Evolutionary conservation across 2,329 filamentous ascomycete species (phyloP).

Genomic region (Aspergillus thermomutatus): DNA sequence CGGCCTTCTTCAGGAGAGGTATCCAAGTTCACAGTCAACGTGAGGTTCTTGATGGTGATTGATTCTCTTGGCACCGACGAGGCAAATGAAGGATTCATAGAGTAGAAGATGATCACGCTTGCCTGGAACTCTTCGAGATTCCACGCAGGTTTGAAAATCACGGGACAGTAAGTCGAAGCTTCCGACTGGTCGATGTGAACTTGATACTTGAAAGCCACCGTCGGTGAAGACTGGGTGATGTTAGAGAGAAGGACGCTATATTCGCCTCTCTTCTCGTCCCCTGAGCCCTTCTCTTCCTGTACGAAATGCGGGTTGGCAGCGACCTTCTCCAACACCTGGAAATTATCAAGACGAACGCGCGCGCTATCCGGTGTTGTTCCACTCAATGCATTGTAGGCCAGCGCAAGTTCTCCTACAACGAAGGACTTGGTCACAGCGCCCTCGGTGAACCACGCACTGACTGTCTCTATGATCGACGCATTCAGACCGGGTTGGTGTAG

Average conservation of each 20-base stretch:
- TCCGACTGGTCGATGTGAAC: constrained; percentile 66
- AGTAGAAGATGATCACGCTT: constrained; percentile 81
- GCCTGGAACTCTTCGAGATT: constrained; percentile 80
- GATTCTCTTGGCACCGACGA: constrained; percentile 41
- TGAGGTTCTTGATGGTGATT: constrained; percentile 70
- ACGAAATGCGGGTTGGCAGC: constrained; percentile 92
- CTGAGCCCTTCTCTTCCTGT: constrained; percentile 50
- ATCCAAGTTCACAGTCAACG: constrained; percentile 58
- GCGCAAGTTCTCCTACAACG: constrained; percentile 82
- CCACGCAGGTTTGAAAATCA: constrained; percentile 74
- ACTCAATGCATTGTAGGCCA: constrained; percentile 64
- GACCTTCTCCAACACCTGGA: constrained; percentile 81
- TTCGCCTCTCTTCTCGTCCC: constrained; percentile 63
- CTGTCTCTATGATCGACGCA: constrained; percentile 84
- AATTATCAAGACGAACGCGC: constrained; percentile 82
- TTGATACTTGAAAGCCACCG: constrained; percentile 89
- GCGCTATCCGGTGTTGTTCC: constrained; percentile 47
- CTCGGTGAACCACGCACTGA: constrained; percentile 79
- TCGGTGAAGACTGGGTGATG: constrained; percentile 61
- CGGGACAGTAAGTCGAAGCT: constrained; percentile 61
- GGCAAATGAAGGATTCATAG: constrained; percentile 68
- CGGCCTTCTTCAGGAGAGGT: constrained; percentile 38
- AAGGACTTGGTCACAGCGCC: constrained; percentile 68
- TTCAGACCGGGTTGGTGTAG: constrained; percentile 76
- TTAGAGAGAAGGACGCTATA: constrained; percentile 73